Evolutionary conservation across 495 filamentous ascomycete genomes (phyloP).

Genomic region (Podospora pseudopauciseta): DNA sequence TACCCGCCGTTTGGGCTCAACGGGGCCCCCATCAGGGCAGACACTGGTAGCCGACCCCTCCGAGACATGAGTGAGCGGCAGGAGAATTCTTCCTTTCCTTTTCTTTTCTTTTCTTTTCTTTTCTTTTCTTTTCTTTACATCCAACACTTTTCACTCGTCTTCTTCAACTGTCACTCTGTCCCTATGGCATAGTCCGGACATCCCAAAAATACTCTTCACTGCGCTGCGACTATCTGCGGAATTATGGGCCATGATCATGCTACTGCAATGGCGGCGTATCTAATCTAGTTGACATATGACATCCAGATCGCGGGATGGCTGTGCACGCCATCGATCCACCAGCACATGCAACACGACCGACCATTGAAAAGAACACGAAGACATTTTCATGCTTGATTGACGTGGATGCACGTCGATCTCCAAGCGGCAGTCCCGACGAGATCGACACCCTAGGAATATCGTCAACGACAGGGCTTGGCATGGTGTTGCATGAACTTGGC

Average conservation of each 20-base stretch:
- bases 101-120: not conserved
- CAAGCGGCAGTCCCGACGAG: conserved; percentile 1
- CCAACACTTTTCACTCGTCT: too few species aligned
- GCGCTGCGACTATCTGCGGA: not conserved
- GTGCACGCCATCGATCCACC: not conserved
- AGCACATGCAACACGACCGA: not conserved
- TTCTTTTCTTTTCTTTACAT: not conserved
- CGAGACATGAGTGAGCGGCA: not conserved
- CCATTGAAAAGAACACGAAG: not conserved
- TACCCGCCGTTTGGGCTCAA: not conserved
- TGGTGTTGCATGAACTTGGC: conserved; percentile 29
- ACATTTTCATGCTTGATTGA: not conserved
- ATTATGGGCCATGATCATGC: not conserved
- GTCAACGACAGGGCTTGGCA: conserved; percentile 10
- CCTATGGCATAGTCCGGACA: not conserved
- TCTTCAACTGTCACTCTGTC: too few species aligned
- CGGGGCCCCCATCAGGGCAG: not conserved
- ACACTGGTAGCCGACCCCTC: not conserved
- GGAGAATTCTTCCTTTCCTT: not conserved
- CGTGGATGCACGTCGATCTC: not conserved
- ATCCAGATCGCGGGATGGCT: not conserved
- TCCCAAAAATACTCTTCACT: not conserved
- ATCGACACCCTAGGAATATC: conserved; percentile 7
- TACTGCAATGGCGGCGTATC: not conserved
- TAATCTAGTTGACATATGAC: not conserved